Evolutionary conservation across 441 rosid genomes (phyloP).

Genomic region (Erysimum pusillum): DNA sequence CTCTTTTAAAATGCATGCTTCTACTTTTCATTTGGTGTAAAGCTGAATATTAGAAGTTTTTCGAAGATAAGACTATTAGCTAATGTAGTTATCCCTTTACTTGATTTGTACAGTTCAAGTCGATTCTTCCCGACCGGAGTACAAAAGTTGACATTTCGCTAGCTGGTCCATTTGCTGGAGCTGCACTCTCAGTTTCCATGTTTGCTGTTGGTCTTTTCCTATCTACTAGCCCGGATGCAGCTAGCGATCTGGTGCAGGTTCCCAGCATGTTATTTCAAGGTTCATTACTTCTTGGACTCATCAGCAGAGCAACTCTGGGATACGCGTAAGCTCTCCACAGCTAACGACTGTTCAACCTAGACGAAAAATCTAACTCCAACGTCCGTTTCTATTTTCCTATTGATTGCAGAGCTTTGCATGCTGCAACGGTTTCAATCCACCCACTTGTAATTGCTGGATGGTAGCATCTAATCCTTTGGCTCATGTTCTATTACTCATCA

Average conservation of each 20-base stretch:
- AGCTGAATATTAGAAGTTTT: not conserved
- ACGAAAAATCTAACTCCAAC: slow-evolving; percentile 32
- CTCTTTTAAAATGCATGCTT: not conserved
- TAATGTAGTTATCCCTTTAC: not conserved
- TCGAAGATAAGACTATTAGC: not conserved
- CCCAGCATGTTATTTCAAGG: slow-evolving; percentile 96
- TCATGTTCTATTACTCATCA: slow-evolving; percentile 5
- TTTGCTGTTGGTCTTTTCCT: slow-evolving; percentile 86
- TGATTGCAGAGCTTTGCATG: slow-evolving; percentile 83
- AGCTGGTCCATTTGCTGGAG: slow-evolving; percentile 97
- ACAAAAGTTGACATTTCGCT: slow-evolving; percentile 90
- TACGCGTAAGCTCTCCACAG: slow-evolving; percentile 66
- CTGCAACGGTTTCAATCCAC: slow-evolving; percentile 85
- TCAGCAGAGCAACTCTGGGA: slow-evolving; percentile 93
- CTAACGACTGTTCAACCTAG: slow-evolving; percentile 29
- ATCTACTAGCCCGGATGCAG: slow-evolving; percentile 75
- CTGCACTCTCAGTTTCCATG: slow-evolving; percentile 89
- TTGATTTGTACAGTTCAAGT: slow-evolving; percentile 77
- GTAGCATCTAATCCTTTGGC: slow-evolving; percentile 52
- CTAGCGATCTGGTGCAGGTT: slow-evolving; percentile 90
- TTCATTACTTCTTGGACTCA: slow-evolving; percentile 93
- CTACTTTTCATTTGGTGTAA: not conserved
- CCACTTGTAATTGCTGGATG: slow-evolving; percentile 99
- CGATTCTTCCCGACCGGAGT: slow-evolving; percentile 93
- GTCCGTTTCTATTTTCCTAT: slow-evolving; percentile 9